A percentile compares a stretch with the other conserved stretches of the same genome.
These are phyloP conservation scores for Phoenix dactylifera DNA, from an alignment of 176 grass and related monocot genomes.

Conservation along the genomic window DNA sequence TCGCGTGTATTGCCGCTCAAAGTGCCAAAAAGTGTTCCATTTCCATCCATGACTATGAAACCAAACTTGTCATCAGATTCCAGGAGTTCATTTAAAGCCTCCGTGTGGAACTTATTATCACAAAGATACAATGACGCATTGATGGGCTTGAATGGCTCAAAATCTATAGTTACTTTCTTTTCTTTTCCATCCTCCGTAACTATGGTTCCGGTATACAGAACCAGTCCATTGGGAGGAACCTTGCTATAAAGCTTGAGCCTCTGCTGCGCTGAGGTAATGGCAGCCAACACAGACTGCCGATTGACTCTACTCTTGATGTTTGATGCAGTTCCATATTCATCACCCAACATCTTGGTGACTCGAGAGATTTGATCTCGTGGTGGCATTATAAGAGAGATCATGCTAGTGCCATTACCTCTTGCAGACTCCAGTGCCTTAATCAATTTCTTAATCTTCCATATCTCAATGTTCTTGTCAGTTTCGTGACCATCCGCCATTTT, in stretches of 20 bases:
- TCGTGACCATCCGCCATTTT: slow-evolving; percentile 51
- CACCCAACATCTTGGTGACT: slow-evolving; percentile 68
- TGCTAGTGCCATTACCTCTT: slow-evolving; percentile 67
- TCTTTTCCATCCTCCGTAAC: slow-evolving; percentile 73
- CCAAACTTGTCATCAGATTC: slow-evolving; percentile 78
- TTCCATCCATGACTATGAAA: slow-evolving; percentile 76
- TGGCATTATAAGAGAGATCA: slow-evolving; percentile 77
- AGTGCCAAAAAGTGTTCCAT: slow-evolving; percentile 67
- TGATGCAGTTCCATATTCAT: slow-evolving; percentile 76
- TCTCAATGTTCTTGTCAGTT: slow-evolving; percentile 80
- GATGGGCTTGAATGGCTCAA: slow-evolving; percentile 63
- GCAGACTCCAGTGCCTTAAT: slow-evolving; percentile 70
- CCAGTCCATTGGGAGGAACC: slow-evolving; percentile 59
- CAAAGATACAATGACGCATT: slow-evolving; percentile 70
- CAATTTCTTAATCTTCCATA: slow-evolving; percentile 78
- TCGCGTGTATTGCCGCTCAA: slow-evolving; percentile 65
- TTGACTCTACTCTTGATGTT: slow-evolving; percentile 71
- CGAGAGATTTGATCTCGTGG: slow-evolving; percentile 58
- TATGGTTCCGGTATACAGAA: slow-evolving; percentile 70
- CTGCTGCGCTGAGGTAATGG: slow-evolving; percentile 77
- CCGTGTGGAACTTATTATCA: slow-evolving; percentile 68
- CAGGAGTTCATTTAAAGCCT: slow-evolving; percentile 67
- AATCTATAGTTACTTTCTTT: slow-evolving; percentile 75
- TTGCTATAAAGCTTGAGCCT: slow-evolving; percentile 70
- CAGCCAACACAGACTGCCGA: slow-evolving; percentile 51